A percentile compares a stretch with the other conserved stretches of the same genome.
Conservation (phyloP, 805 yeast genomes). For the Spathaspora girioi region DNA sequence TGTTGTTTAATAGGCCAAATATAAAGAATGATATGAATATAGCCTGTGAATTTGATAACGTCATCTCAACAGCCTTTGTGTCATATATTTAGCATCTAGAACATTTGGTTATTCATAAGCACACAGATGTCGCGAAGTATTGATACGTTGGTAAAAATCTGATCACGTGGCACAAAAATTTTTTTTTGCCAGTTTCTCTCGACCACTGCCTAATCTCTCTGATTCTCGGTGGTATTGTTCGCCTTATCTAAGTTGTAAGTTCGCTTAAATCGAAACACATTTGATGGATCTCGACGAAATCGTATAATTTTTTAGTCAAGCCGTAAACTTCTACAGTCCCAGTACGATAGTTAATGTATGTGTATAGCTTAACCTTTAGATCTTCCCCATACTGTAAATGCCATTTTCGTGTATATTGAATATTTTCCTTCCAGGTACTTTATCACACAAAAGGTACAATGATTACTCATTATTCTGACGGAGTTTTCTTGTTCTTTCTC, state of each 20-base stretch:
- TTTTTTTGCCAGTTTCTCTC: neutral
- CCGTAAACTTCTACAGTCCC: neutral
- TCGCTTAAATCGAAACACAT: too few species aligned
- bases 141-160: too few species aligned
- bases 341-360: neutral
- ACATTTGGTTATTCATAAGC: neutral
- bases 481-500: neutral
- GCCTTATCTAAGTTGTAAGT: too few species aligned
- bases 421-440: neutral
- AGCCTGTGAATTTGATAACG: conserved; percentile 4
- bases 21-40: conserved; percentile 62
- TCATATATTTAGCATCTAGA: neutral
- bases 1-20: conserved; percentile 85
- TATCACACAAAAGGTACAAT: neutral
- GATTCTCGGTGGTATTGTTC: neutral
- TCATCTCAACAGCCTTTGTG: neutral
- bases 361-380: neutral
- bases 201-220: neutral
- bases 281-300: too few species aligned
- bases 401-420: neutral
- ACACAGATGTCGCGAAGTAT: neutral
- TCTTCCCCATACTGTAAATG: neutral
- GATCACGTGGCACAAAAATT: neutral
- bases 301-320: too few species aligned
- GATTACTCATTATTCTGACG: neutral